Conservation (phyloP, 1,284 basidiomycete genomes). For the Ganoderma meredithae region DNA sequence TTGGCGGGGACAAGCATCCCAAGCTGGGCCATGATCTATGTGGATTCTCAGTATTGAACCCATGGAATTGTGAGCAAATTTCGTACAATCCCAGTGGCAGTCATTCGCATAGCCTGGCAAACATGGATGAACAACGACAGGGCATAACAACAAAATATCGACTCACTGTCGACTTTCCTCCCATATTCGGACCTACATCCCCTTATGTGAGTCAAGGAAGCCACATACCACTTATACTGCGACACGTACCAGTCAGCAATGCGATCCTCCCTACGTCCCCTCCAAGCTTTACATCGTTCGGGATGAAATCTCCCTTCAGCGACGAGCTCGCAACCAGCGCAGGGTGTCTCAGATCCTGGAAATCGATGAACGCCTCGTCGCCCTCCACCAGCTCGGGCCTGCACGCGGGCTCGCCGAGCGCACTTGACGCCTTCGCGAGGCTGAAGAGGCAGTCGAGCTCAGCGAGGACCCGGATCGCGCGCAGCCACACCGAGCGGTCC, state of each 20-base stretch:
- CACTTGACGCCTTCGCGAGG: slow-evolving; percentile 88
- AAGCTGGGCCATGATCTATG: slow-evolving; percentile 94
- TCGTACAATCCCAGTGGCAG: slow-evolving; percentile 86
- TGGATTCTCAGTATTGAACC: slow-evolving; percentile 7
- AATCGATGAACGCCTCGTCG: slow-evolving; percentile 81
- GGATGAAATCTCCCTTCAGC: slow-evolving; percentile 85
- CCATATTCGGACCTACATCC: slow-evolving; percentile 85
- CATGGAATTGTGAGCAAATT: neutral
- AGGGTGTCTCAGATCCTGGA: slow-evolving; percentile 88
- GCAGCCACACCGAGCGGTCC: slow-evolving; percentile 83
- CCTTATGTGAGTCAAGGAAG: neutral
- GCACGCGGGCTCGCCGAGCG: slow-evolving; percentile 93
- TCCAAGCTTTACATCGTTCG: slow-evolving; percentile 93
- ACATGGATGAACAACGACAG: slow-evolving; percentile 1
- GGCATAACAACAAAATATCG: neutral
- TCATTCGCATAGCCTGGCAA: slow-evolving; percentile 88
- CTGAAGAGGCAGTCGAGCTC: slow-evolving; percentile 96
- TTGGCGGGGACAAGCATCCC: slow-evolving; percentile 97
- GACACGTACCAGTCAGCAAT: slow-evolving; percentile 80
- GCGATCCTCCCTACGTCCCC: slow-evolving; percentile 81
- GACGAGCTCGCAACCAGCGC: slow-evolving; percentile 69
- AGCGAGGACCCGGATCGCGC: slow-evolving; percentile 79
- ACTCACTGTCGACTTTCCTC: slow-evolving; percentile 87
- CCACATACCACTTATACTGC: neutral
- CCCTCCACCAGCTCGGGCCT: slow-evolving; percentile 89